These are phyloP conservation scores for Yarrowia sp. DNA, from an alignment of 805 yeast species.

Conservation along the genomic window DNA sequence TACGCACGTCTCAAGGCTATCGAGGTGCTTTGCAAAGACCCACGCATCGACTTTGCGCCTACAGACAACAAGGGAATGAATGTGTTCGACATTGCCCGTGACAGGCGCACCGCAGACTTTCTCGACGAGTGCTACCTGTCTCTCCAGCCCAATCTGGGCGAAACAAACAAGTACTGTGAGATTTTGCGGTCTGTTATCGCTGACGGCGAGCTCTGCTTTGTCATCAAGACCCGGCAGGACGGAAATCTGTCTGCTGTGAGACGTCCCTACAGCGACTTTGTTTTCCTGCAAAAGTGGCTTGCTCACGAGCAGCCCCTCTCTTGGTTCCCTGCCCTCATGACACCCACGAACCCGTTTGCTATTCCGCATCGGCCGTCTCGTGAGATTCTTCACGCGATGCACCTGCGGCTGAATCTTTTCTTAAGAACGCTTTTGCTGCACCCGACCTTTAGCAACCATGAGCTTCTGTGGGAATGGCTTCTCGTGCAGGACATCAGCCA, in stretches of 20 bases:
- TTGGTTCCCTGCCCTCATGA: conserved; percentile 40
- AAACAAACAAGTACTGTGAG: not conserved
- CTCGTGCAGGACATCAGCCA: conserved; percentile 33
- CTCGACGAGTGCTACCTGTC: conserved; percentile 31
- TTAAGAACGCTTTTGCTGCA: conserved; percentile 46
- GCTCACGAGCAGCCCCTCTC: conserved; percentile 40
- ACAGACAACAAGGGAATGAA: conserved; percentile 36
- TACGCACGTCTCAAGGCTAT: conserved; percentile 66
- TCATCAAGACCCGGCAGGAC: conserved; percentile 30
- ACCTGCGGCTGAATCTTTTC: conserved; percentile 50
- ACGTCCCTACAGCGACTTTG: conserved; percentile 39
- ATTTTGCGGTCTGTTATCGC: conserved; percentile 27
- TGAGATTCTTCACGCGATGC: conserved; percentile 40
- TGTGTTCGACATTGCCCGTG: conserved; percentile 41
- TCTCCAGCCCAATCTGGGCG: not conserved
- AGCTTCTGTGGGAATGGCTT: conserved; percentile 46
- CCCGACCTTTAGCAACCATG: conserved; percentile 41
- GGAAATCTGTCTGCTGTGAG: conserved; percentile 31
- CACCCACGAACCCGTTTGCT: conserved; percentile 36
- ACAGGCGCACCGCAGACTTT: conserved; percentile 31
- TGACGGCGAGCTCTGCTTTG: conserved; percentile 33
- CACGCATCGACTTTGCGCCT: conserved; percentile 47
- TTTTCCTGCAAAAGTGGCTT: conserved; percentile 38
- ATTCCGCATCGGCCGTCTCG: conserved; percentile 37
- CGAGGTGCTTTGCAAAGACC: conserved; percentile 48